Percentiles rank a stretch among this genome's conserved stretches.
phyloP scores from a whole-genome alignment of 495 filamentous ascomycete genomes.

The Tuber calosporum region DNA sequence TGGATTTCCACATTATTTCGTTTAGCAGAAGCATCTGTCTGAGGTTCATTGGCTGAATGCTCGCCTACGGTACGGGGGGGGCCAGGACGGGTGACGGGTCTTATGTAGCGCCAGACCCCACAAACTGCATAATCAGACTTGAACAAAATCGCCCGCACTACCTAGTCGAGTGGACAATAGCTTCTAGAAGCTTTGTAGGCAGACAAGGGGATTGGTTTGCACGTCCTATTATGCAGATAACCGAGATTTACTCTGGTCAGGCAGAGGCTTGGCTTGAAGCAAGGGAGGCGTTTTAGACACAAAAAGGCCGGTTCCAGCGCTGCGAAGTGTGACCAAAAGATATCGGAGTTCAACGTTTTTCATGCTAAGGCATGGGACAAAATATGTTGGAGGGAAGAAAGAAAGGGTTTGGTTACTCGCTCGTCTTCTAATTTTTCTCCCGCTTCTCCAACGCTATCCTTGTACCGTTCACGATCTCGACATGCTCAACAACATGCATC shows the following conservation, averaged over 20 bases:
- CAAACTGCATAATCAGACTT: too few relatives aligned
- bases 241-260: neutral
- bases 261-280: neutral
- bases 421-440: constrained; percentile 42
- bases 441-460: constrained; percentile 51
- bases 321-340: neutral
- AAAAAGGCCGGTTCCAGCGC: neutral
- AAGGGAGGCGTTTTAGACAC: neutral
- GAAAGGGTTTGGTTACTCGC: neutral
- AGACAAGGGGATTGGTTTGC: neutral
- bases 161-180: neutral
- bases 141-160: too few relatives aligned
- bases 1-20: neutral
- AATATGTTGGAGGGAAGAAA: neutral
- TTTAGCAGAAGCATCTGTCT: neutral
- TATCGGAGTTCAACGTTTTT: neutral
- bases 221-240: neutral
- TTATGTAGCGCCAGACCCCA: neutral
- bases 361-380: neutral
- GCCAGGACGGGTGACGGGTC: neutral
- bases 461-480: constrained; percentile 61
- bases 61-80: neutral
- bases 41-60: neutral
- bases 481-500: constrained; percentile 66
- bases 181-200: neutral